Percentiles rank a stretch among this genome's conserved stretches.
These are phyloP conservation scores for Buxus sempervirens DNA, from an alignment of 164 flowering plant genomes.

Conservation along the genomic window DNA sequence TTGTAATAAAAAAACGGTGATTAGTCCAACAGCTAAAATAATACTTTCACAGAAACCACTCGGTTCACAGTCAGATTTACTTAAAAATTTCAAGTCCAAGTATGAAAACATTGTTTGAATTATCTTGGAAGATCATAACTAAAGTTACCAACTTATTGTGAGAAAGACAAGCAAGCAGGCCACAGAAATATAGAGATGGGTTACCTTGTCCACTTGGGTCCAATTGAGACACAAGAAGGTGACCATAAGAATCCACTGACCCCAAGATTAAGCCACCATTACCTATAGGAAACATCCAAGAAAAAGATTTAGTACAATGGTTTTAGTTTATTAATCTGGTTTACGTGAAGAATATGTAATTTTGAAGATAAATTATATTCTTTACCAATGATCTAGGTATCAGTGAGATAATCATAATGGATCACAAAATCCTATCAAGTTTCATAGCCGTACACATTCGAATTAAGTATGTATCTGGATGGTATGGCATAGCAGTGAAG, in stretches of 20 bases:
- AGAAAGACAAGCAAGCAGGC: background rate
- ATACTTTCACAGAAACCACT: too few species aligned
- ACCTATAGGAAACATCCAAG: conserved; percentile 32
- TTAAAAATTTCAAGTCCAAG: background rate
- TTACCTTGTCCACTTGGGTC: conserved; percentile 55
- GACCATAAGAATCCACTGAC: conserved; percentile 82
- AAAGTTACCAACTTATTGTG: background rate
- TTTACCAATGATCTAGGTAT: too few species aligned
- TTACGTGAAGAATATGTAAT: too few species aligned
- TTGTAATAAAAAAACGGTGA: background rate
- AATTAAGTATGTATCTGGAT: too few species aligned
- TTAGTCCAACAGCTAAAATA: too few species aligned
- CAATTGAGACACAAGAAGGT: conserved; percentile 69
- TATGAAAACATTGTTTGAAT: background rate
- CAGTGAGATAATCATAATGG: too few species aligned
- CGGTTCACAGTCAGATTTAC: background rate
- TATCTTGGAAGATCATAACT: background rate
- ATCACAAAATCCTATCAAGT: too few species aligned
- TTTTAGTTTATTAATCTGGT: too few species aligned
- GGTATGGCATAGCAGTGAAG: too few species aligned
- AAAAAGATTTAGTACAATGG: background rate
- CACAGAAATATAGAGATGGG: background rate
- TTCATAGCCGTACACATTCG: too few species aligned
- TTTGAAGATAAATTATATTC: too few species aligned
- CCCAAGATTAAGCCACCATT: conserved; percentile 51